phyloP scores from a whole-genome alignment of 805 yeast species.

The Kuraishia borneana region DNA sequence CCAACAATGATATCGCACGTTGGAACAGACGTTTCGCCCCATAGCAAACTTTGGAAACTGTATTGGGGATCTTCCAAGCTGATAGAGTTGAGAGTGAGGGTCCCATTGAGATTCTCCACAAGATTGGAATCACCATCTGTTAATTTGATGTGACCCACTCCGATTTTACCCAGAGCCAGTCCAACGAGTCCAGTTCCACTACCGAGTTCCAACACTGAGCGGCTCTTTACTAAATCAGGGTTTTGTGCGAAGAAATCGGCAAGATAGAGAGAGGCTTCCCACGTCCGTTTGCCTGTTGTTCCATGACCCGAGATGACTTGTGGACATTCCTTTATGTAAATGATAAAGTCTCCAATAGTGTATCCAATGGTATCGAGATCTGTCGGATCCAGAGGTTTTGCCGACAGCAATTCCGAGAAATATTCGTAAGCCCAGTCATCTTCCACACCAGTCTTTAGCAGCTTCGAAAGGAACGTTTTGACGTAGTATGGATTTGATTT shows the following conservation, averaged over 20 bases:
- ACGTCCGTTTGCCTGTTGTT: slow-evolving; percentile 82
- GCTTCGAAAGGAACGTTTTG: slow-evolving; percentile 1
- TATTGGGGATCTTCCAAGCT: slow-evolving; percentile 7
- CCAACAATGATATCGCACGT: slow-evolving; percentile 49
- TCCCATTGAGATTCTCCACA: slow-evolving; percentile 32
- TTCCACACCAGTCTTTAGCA: neutral
- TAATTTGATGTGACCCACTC: slow-evolving; percentile 20
- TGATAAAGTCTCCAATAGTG: neutral
- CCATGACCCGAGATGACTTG: slow-evolving; percentile 59
- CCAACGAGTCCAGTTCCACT: slow-evolving; percentile 85
- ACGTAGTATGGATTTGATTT: slow-evolving; percentile 1
- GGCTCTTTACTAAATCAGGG: slow-evolving; percentile 10
- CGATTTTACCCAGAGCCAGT: slow-evolving; percentile 23
- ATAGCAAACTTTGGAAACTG: slow-evolving; percentile 39
- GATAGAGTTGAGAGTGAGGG: slow-evolving; percentile 32
- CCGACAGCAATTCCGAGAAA: slow-evolving; percentile 1
- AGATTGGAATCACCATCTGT: slow-evolving; percentile 63
- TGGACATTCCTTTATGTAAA: slow-evolving; percentile 45
- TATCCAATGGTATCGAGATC: slow-evolving; percentile 2
- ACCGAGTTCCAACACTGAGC: slow-evolving; percentile 59
- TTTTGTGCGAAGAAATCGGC: slow-evolving; percentile 32
- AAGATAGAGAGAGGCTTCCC: slow-evolving; percentile 83
- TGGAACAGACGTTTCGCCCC: slow-evolving; percentile 38
- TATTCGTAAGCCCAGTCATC: slow-evolving; percentile 2
- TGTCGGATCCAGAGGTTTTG: slow-evolving; percentile 2